Conservation (phyloP, 495 filamentous ascomycete genomes). For the Penicillium goetzii region DNA sequence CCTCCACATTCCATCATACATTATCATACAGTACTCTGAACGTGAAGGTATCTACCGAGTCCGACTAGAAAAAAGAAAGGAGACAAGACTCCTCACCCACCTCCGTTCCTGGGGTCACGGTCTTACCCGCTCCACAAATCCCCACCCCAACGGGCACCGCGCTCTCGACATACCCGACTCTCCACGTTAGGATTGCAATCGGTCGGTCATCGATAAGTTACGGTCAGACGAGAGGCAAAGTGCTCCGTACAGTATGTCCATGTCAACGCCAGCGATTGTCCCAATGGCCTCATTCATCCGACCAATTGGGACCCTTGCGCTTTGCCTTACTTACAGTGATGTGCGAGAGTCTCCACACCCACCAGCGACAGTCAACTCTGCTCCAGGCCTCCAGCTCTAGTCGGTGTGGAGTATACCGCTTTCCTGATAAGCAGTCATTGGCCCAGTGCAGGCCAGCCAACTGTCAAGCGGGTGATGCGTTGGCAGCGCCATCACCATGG, state of each 20-base stretch:
- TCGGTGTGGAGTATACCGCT: slow-evolving; percentile 16
- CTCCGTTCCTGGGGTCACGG: neutral
- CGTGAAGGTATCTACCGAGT: neutral
- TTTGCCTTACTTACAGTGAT: neutral
- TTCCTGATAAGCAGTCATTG: slow-evolving; percentile 19
- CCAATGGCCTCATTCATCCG: neutral
- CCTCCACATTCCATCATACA: neutral
- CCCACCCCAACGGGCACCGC: slow-evolving; percentile 5
- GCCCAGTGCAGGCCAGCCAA: slow-evolving; percentile 19
- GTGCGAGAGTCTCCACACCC: neutral
- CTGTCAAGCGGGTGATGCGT: slow-evolving; percentile 31
- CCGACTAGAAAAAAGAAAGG: neutral
- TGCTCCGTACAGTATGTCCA: neutral
- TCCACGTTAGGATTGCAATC: slow-evolving; percentile 8
- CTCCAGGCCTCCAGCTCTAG: neutral
- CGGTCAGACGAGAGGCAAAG: neutral
- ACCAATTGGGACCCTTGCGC: neutral
- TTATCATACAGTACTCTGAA: neutral
- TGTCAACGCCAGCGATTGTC: neutral
- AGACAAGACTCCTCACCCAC: neutral
- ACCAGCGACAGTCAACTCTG: neutral
- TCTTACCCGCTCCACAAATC: slow-evolving; percentile 9
- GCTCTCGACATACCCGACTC: neutral
- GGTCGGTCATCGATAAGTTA: slow-evolving; percentile 1
- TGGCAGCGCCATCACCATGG: slow-evolving; percentile 20